Conservation (phyloP, 2,329 filamentous ascomycete genomes). For the Pestalotiopsis sp. region DNA sequence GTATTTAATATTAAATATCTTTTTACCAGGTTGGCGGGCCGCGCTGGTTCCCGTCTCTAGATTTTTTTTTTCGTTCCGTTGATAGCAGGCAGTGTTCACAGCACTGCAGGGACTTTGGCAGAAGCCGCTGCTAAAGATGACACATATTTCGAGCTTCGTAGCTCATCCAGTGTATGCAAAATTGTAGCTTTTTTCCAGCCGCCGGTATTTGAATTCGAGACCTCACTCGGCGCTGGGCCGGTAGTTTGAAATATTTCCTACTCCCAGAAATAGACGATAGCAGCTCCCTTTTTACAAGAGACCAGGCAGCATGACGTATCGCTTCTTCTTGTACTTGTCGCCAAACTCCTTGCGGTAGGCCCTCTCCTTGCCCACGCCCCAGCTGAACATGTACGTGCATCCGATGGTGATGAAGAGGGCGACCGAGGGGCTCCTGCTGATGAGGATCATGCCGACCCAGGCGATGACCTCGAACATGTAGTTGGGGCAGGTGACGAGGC, state of each 20-base stretch:
- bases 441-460: slow-evolving; percentile 81
- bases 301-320: slow-evolving; percentile 78
- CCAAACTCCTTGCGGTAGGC: slow-evolving; percentile 90
- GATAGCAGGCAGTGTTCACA: too few species aligned
- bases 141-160: too few species aligned
- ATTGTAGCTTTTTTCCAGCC: rapidly evolving
- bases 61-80: too few species aligned
- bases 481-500: slow-evolving; percentile 90
- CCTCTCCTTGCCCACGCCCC: slow-evolving; percentile 91
- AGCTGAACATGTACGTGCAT: slow-evolving; percentile 77
- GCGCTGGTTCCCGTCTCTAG: too few species aligned
- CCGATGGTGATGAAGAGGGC: slow-evolving; percentile 76
- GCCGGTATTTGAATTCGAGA: not conserved
- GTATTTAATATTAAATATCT: too few species aligned
- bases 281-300: slow-evolving; percentile 56
- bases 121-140: too few species aligned
- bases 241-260: not conserved
- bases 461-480: slow-evolving; percentile 92
- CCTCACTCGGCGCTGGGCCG: not conserved
- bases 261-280: not conserved
- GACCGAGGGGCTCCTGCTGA: slow-evolving; percentile 79
- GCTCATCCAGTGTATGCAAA: not conserved
- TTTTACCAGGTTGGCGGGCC: too few species aligned
- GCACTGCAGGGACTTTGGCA: too few species aligned
- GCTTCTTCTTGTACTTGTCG: slow-evolving; percentile 95